phyloP scores from a whole-genome alignment of 164 flowering plant genomes.

The Akebia trifoliata region DNA sequence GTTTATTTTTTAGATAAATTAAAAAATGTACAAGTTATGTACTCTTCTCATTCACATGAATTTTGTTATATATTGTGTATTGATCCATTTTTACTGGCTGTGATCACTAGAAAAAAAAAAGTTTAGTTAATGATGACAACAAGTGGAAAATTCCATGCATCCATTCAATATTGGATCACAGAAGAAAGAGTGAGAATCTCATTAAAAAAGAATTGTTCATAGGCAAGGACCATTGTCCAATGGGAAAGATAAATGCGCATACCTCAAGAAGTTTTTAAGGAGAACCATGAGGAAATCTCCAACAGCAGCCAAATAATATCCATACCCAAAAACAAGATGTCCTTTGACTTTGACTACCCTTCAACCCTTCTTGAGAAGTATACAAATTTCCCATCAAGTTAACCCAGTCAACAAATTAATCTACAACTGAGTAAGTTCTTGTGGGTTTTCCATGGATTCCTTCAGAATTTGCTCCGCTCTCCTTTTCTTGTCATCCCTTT shows the following conservation, averaged over 20 bases:
- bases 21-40: no score
- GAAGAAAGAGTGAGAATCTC: slow-evolving; percentile 15
- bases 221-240: slow-evolving; percentile 3
- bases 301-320: slow-evolving; percentile 12
- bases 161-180: slow-evolving; percentile 7
- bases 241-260: slow-evolving; percentile 18
- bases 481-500: slow-evolving; percentile 84
- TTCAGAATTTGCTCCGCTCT: slow-evolving; percentile 85
- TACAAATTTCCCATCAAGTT: slow-evolving; percentile 15
- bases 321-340: slow-evolving; percentile 12
- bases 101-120: no score
- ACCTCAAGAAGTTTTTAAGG: slow-evolving; percentile 17
- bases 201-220: slow-evolving; percentile 12
- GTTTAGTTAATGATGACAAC: no score
- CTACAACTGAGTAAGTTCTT: slow-evolving; percentile 80
- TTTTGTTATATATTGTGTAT: no score
- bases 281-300: slow-evolving; percentile 16
- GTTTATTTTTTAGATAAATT: no score
- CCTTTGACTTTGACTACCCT: slow-evolving; percentile 7
- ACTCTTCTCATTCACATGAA: no score
- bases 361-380: slow-evolving; percentile 17
- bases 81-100: no score
- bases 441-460: slow-evolving; percentile 71
- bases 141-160: no score
- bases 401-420: slow-evolving; percentile 26